Base-by-base conservation (phyloP, 257 asterid genomes). In the Eustoma russellianum region DNA sequence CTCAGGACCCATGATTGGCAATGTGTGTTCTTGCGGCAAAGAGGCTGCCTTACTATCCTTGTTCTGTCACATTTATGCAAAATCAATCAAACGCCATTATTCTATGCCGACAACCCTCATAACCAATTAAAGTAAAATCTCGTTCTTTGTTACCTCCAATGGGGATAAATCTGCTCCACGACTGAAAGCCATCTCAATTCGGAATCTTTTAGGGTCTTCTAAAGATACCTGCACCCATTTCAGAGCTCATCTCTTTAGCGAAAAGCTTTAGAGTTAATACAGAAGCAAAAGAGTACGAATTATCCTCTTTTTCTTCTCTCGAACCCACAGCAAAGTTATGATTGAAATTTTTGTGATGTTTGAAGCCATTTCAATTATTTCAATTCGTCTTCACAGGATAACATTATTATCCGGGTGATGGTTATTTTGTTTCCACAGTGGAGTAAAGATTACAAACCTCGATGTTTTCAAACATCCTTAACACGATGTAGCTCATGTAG, bases 111-210 rank as follows among this genome's bases (percentile, higher is more conserved):
- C 43, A 38, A 24, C 30, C 30, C 30, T 24, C 30, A 24, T 2
- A 24, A 24, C 30, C 3, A 24, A 24, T 24, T 4, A 24, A 24
- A 24, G 3, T 24, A 24, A 24, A 24, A 24, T 24, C 30, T 24
- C 30, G 30, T 24, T 24, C 30, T 2, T 24, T 24, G 30, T 67
- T 82, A 80, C 97, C 94, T 85, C 87, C 74, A 88, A 60, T 30
- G 97, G 97, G 40, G 92, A 85, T 72, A 85, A 79, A 70, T 88
- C 97, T 50, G 97, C 97, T 47, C 97, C 94, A 9, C 95, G 83
- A 69, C 95, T 88, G 64, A 85, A 88, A 38, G 95, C 76, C 84
- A 88, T 61, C 70, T 88, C 97, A 5, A 82, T 60, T 48, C 94
- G 95, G 57, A 75, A 88, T 77, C 95, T 85, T 65, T 79, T 75